Evolutionary conservation across 805 yeast genomes (phyloP).

Genomic region (Brettanomyces custersianus): DNA sequence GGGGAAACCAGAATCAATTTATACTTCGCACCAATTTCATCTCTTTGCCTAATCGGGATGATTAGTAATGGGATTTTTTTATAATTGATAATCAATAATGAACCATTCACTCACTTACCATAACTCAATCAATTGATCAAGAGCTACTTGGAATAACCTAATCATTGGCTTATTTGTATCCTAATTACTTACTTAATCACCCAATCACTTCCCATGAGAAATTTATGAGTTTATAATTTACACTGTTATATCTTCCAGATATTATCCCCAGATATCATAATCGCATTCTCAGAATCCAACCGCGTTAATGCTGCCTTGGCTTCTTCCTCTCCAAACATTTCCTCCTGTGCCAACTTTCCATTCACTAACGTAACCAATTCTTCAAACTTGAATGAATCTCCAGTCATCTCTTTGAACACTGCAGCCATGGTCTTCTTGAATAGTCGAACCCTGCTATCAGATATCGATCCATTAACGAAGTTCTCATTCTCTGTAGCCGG

Average conservation of each 20-base stretch:
- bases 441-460: constrained; percentile 39
- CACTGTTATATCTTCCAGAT: constrained; percentile 29
- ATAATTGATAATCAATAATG: no score
- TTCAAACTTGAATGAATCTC: constrained; percentile 26
- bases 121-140: no score
- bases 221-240: no score
- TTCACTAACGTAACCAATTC: constrained; percentile 18
- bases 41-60: no score
- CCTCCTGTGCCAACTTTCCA: constrained; percentile 31
- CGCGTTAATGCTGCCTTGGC: constrained; percentile 33
- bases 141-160: no score
- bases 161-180: no score
- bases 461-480: constrained; percentile 29
- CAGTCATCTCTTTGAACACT: constrained; percentile 31
- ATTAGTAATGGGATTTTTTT: no score
- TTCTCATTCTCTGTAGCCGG: constrained; percentile 10
- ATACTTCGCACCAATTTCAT: no score
- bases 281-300: constrained; percentile 35
- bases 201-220: no score
- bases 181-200: no score
- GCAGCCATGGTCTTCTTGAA: constrained; percentile 40
- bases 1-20: no score
- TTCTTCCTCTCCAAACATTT: constrained; percentile 35
- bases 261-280: constrained; percentile 40
- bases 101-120: no score